Evolutionary conservation across 805 yeast genomes (phyloP), one percentile per base, ranked within the genome.

Genomic region (Cyberlindnera nakhonratchasimensis): DNA sequence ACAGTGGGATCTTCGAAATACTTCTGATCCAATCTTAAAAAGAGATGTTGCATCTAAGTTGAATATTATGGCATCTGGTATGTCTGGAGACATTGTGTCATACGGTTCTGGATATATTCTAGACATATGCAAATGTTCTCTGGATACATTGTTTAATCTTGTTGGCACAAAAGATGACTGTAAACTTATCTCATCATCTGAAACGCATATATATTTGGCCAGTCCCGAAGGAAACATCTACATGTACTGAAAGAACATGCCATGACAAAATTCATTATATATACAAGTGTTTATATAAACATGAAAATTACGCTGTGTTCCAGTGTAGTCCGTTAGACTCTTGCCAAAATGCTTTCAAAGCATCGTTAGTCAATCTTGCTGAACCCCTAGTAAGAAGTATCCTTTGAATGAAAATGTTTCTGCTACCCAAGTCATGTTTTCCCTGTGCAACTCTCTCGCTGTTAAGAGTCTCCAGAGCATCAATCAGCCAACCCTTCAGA

Each of bases 341-440:
- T 18, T 82, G 61, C 90, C 90, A 84, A 61, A 82, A 79, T 39
- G 72, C 75, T 43, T 79, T 74, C 11, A 84, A 64, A 1, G 79
- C 68, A 17, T 72, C 79, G 37, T 77, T 72, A 2, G 82, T 80
- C 29, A 72, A 72, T 50, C 87, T 66, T 5, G 44, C 31, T 30
- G 76, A 76, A 2, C 90, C 90, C 53, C 88, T 71, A 1, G 88
- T 81, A 2, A 80, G 45, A 60, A 78, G 54, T 23, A 84, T 51
- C 55, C 79, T 80, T 48, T 73, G 78, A 17, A 79, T 57, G 38
- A 82, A 75, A 5, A 67, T 51, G 8, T 71, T 77, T 39, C 70
- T 66, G 2, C 50, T 58, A 24, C 34, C 52, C 26, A 61, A 51
- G 34, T 48, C 59, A 42, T 56, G 59, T 52, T 37, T 58, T 23